phyloP scores from a whole-genome alignment of 768 basidiomycete species.

The Hydnum rufescens region DNA sequence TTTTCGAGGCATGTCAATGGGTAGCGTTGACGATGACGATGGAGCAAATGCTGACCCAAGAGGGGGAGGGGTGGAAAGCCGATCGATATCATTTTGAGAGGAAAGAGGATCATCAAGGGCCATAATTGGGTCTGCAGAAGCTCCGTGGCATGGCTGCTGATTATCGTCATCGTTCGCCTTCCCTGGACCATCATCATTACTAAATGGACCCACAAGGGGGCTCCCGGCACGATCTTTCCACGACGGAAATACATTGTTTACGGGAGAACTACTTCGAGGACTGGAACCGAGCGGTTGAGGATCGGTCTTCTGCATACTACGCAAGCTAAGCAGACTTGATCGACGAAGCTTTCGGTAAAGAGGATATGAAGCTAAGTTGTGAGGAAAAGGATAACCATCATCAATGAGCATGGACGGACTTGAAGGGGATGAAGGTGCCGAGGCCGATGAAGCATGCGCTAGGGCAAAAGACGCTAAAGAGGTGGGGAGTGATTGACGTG shows the following conservation, averaged over 20 bases:
- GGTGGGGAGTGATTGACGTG: slow-evolving; percentile 8
- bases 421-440: slow-evolving; percentile 9
- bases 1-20: neutral
- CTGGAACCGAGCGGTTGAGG: too few relatives aligned
- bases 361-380: slow-evolving; percentile 4
- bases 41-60: slow-evolving; percentile 6
- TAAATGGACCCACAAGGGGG: slow-evolving; percentile 3
- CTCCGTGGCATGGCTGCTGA: too few relatives aligned
- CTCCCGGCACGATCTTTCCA: neutral
- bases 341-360: slow-evolving; percentile 8
- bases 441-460: slow-evolving; percentile 5
- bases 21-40: neutral
- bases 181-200: too few relatives aligned
- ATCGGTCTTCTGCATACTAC: slow-evolving; percentile 1
- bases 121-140: too few relatives aligned
- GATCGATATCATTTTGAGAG: neutral
- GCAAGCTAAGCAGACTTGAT: slow-evolving; percentile 7
- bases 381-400: neutral
- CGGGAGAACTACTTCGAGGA: too few relatives aligned
- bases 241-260: neutral
- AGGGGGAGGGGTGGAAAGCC: slow-evolving; percentile 5
- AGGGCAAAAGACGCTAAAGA: slow-evolving; percentile 10
- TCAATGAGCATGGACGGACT: slow-evolving; percentile 9
- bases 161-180: too few relatives aligned
- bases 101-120: too few relatives aligned